Evolutionary conservation across 371 early-diverging fungal species (phyloP), one percentile per base, ranked within the genome.

Genomic region (Thermomucor indicae-seudaticae): DNA sequence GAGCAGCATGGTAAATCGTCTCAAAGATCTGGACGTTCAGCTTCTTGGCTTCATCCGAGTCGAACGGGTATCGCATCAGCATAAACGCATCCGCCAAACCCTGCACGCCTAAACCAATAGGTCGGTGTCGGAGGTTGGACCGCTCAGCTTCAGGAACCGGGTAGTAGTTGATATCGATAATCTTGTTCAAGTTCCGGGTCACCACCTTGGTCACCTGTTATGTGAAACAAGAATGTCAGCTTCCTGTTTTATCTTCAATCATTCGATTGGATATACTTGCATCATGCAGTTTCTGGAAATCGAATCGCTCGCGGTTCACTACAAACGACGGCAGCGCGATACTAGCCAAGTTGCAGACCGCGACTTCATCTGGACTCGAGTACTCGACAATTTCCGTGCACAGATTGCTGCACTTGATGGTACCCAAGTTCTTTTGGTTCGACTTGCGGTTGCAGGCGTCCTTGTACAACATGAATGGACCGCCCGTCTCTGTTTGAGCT

Each of bases 401-500:
- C 40, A 91, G 66, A 61, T 91, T 91, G 47, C 85, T 85, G 62
- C 89, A 89, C 49, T 87, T 79, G 73, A 99, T 98, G 3, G 96
- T 98, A 38, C 99, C 99, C 27, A 99, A 73, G 75, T 99, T 90
- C 63, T 90, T 81, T 63, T 98, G 98, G 80, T 99, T 99, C 47
- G 93, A 95, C 67, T 96, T 95, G 67, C 89, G 78, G 69, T 99
- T 99, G 80, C 96, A 96, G 2, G 83, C 60, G 53, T 80, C 82
- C 84, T 99, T 98, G 85, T 99, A 99, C 25, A 97, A 84, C 93
- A 99, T 99, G 73, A 93, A 99, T 1, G 99, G 99, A 37, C 90
- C 97, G 25, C 99, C 99, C 11, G 99, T 99, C 75, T 99, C 99
- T 32, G 95, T 95, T 76, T 99, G 99, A 3, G 98, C 73, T 50